phyloP scores from a whole-genome alignment of 345 rosid genomes.

The Arabis hirsuta region DNA sequence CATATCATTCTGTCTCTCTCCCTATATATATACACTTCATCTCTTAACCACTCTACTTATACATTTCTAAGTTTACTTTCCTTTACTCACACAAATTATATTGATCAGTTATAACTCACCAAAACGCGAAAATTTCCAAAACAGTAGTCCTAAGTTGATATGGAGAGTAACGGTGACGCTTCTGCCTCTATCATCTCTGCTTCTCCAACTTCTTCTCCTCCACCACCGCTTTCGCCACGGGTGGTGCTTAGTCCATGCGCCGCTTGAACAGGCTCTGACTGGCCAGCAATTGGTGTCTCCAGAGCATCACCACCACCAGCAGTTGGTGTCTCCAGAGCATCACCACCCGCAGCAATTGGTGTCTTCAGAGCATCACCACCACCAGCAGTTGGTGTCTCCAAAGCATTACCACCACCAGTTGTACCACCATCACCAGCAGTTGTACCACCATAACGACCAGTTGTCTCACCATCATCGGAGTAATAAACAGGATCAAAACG shows the following conservation, averaged over 20 bases:
- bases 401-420: too few species aligned
- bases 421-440: too few species aligned
- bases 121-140: too few species aligned
- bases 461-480: too few species aligned
- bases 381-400: too few species aligned
- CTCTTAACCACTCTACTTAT: not conserved
- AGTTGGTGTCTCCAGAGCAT: too few species aligned
- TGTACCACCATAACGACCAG: too few species aligned
- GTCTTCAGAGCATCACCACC: too few species aligned
- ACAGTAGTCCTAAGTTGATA: slow-evolving; percentile 11
- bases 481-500: too few species aligned
- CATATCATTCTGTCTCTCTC: slow-evolving; percentile 8
- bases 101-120: not conserved
- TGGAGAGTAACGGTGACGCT: slow-evolving; percentile 36
- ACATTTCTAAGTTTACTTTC: not conserved
- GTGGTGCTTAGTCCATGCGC: slow-evolving; percentile 83
- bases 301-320: too few species aligned
- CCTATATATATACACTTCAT: slow-evolving; percentile 32
- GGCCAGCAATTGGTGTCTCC: too few species aligned
- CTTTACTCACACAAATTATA: not conserved
- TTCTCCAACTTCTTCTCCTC: slow-evolving; percentile 47
- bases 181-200: slow-evolving; percentile 13
- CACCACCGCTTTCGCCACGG: slow-evolving; percentile 32
- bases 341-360: too few species aligned
- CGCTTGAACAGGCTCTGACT: slow-evolving; percentile 47